Base-by-base conservation (phyloP, 257 asterid genomes). In the Lavandula angustifolia region DNA sequence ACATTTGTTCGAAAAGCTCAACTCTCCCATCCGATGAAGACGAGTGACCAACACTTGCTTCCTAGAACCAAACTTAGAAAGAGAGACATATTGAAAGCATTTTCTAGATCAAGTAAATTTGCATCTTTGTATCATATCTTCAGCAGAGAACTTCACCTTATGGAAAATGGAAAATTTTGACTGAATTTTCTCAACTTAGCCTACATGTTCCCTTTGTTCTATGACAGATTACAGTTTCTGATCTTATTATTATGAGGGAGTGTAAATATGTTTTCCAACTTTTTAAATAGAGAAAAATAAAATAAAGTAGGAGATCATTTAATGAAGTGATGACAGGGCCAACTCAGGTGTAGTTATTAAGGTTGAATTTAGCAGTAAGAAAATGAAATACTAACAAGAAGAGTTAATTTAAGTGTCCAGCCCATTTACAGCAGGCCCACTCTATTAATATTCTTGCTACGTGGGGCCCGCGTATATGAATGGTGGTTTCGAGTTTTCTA, bases 1-100 rank as follows among this genome's bases (percentile, higher is more conserved):
- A 84, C 12, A 70, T 79, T 32, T 92, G 98, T 72, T 85, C 96
- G 1, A 92, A 89, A 73, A 88, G 96, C 74, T 73, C 96, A 7
- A 92, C 95, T 44, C 70, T 83, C 61, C 84, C 88, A 8, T 53
- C 92, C 0, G 90, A 84, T 37, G 96, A 84, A 40, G 88, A 82
- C 9, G 89, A 85, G 34, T 70, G 40, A 60, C 47, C 3, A 32
- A 22, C 6, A 4, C 9, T 7, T 11, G 32, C 9, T 37, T 22
- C 46, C 37, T 16, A 46, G 68, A 35, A 10, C 43, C 49, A 54
- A 32, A 43, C 62, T n/a, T 65, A 8, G 68, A 11, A 52, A 40
- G 27, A 48, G 17, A 53, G 64, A 16, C 62, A 42, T 32, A 27
- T 7, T n/a, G 37, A 27, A 60, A 37, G 46, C 55, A 35, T 51